These are phyloP conservation scores for Pseudogymnoascus sp. DNA, from an alignment of 2,329 filamentous ascomycete genomes.

Conservation along the genomic window DNA sequence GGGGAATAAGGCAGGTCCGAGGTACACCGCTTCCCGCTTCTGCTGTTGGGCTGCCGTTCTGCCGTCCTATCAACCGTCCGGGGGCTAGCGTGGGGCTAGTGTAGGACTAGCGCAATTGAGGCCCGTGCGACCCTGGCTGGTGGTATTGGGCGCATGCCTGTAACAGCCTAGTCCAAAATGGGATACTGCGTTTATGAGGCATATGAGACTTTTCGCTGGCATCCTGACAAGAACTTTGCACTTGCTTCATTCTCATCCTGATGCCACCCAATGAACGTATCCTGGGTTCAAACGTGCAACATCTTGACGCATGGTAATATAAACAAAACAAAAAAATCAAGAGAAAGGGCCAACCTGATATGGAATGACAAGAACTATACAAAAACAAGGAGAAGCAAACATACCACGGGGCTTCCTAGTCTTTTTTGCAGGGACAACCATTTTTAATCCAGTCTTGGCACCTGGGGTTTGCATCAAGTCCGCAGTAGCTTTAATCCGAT, in stretches of 20 bases:
- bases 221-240: background rate
- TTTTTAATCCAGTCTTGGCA: background rate
- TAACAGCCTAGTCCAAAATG: background rate
- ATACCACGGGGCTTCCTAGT: background rate
- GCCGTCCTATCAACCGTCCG: background rate
- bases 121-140: background rate
- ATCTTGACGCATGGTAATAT: background rate
- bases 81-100: background rate
- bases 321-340: background rate
- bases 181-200: background rate
- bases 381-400: background rate
- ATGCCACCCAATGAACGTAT: background rate
- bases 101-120: background rate
- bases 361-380: background rate
- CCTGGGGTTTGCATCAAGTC: background rate
- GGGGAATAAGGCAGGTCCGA: background rate
- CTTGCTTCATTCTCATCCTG: background rate
- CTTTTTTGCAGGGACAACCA: background rate
- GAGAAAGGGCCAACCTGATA: background rate
- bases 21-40: background rate
- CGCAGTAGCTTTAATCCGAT: background rate
- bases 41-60: background rate
- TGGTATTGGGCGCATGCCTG: background rate
- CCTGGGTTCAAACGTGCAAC: background rate
- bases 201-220: constrained; percentile 5